Evolutionary conservation across 257 asterid species (phyloP).

Genomic region (Striga asiatica): DNA sequence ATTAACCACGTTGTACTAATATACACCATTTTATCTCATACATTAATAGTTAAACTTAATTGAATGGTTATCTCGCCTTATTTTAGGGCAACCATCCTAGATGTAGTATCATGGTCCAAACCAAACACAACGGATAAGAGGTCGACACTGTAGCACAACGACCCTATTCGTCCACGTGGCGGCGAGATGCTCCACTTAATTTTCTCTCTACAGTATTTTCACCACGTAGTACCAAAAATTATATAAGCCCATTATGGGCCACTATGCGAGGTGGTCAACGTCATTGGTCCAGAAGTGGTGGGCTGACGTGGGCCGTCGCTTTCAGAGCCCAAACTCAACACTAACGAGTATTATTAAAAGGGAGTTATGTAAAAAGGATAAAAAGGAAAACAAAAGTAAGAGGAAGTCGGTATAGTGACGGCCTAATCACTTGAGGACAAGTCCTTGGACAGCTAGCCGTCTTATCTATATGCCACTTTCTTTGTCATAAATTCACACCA

Average conservation of each 20-base stretch:
- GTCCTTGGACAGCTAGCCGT: background rate
- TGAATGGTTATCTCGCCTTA: no score
- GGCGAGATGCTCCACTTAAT: background rate
- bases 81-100: no score
- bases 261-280: conserved; percentile 20
- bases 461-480: background rate
- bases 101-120: no score
- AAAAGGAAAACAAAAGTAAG: background rate
- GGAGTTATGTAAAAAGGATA: background rate
- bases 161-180: conserved; percentile 41
- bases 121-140: no score
- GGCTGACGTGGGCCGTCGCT: conserved; percentile 46
- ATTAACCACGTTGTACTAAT: no score
- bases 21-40: no score
- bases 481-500: background rate
- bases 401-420: conserved; percentile 24
- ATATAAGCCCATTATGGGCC: conserved; percentile 19
- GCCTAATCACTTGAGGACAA: conserved; percentile 27
- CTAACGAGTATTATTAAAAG: background rate
- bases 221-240: conserved; percentile 21
- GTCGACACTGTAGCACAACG: conserved; percentile 14
- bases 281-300: conserved; percentile 34
- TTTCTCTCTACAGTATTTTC: background rate
- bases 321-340: conserved; percentile 25
- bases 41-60: no score